These are phyloP conservation scores for Verticillium dahliae DNA, from an alignment of 2,329 filamentous ascomycete genomes.

Conservation along the genomic window DNA sequence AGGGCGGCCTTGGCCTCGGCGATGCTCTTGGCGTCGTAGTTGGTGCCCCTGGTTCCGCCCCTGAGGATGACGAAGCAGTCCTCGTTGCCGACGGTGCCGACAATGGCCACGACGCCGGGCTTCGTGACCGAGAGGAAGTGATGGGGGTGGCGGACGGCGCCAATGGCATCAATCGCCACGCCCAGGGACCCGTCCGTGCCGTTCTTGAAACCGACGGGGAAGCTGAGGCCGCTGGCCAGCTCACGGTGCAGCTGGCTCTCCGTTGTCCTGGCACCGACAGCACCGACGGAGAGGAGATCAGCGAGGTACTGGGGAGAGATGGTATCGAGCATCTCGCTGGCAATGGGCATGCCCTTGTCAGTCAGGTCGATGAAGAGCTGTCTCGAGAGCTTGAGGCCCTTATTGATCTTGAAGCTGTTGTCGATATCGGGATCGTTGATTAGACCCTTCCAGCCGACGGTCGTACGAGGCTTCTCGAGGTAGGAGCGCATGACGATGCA, in stretches of 20 bases:
- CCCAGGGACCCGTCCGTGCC: conserved; percentile 87
- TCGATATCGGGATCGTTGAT: conserved; percentile 99
- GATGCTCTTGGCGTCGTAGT: conserved; percentile 84
- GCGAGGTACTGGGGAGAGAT: conserved; percentile 96
- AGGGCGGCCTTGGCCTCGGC: conserved; percentile 76
- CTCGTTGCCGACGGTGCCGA: conserved; percentile 88
- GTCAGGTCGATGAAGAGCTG: conserved; percentile 94
- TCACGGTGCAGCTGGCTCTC: conserved; percentile 95
- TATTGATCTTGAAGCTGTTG: conserved; percentile 98
- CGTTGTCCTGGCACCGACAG: conserved; percentile 91
- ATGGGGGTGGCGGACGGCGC: conserved; percentile 84
- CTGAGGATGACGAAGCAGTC: conserved; percentile 96
- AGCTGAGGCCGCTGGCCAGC: conserved; percentile 85
- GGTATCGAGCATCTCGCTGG: conserved; percentile 96
- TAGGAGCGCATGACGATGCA: conserved; percentile 97
- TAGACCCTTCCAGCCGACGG: conserved; percentile 96
- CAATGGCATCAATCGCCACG: conserved; percentile 93
- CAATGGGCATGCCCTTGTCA: conserved; percentile 87
- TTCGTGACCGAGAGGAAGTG: conserved; percentile 98
- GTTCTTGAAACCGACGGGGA: conserved; percentile 99
- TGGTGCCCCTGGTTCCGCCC: conserved; percentile 87
- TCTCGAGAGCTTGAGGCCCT: conserved; percentile 78
- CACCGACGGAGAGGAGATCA: conserved; percentile 84
- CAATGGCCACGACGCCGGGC: conserved; percentile 89
- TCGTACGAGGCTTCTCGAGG: conserved; percentile 96